A percentile compares a stretch with the other conserved stretches of the same genome.
Conservation (phyloP, 805 yeast species). For the Ogataea paradorogensis region DNA sequence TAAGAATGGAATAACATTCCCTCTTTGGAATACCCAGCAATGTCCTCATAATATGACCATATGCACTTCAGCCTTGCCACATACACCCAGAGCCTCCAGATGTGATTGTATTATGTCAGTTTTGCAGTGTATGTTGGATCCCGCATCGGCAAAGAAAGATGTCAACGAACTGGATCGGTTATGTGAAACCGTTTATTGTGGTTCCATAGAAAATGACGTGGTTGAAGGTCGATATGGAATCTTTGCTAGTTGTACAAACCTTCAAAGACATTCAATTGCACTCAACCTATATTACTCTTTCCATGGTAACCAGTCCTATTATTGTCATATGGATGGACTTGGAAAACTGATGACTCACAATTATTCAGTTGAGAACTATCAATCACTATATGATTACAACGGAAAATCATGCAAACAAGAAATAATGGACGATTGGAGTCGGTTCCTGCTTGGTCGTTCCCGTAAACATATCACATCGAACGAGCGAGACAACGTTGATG, state of each 20-base stretch:
- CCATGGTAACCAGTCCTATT: conserved; percentile 16
- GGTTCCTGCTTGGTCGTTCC: conserved; percentile 22
- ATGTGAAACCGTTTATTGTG: conserved; percentile 39
- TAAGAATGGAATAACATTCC: conserved; percentile 3
- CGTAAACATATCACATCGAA: conserved; percentile 7
- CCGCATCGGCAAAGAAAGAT: conserved; percentile 14
- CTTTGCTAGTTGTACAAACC: conserved; percentile 38
- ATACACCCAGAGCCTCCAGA: conserved; percentile 39
- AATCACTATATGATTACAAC: conserved; percentile 19
- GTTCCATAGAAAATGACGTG: conserved; percentile 37
- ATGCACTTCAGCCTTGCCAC: conserved; percentile 32
- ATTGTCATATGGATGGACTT: conserved; percentile 18
- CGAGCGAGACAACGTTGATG: conserved; percentile 17
- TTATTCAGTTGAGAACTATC: conserved; percentile 14
- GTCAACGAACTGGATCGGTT: conserved; percentile 27
- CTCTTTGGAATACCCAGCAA: neutral
- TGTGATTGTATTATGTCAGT: conserved; percentile 45
- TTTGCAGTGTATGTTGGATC: conserved; percentile 36
- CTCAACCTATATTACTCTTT: conserved; percentile 36
- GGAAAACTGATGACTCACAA: conserved; percentile 17
- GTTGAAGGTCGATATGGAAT: conserved; percentile 40
- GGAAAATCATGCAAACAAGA: conserved; percentile 27
- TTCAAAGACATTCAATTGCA: conserved; percentile 41
- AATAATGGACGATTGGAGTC: conserved; percentile 26
- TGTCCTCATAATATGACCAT: conserved; percentile 16